Evolutionary conservation across 129 eudicot species (phyloP).

Genomic region (Pittosporum tobira): DNA sequence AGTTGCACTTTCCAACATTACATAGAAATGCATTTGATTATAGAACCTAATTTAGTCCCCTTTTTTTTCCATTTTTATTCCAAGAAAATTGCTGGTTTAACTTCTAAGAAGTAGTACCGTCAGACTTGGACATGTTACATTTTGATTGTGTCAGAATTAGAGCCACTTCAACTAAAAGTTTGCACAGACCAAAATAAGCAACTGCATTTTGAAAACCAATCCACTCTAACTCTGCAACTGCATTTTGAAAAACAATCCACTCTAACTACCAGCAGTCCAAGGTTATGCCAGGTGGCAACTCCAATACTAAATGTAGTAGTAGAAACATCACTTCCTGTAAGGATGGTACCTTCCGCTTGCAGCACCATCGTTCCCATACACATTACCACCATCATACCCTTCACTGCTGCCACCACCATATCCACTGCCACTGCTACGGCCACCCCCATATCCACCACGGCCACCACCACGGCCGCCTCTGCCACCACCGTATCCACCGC

Average conservation of each 20-base stretch:
- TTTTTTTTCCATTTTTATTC: too few species aligned
- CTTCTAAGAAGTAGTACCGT: too few species aligned
- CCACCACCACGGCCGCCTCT: constrained; percentile 42
- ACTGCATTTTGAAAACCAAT: constrained; percentile 14
- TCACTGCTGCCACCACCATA: constrained; percentile 25
- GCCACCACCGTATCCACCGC: constrained; percentile 22
- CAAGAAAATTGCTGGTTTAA: too few species aligned
- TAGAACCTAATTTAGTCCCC: too few species aligned
- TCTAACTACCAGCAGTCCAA: constrained; percentile 16
- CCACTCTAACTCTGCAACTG: constrained; percentile 18
- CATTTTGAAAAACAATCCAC: constrained; percentile 17
- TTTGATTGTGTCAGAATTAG: constrained; percentile 8
- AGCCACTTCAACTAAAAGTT: neutral
- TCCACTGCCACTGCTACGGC: constrained; percentile 17
- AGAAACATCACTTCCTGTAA: constrained; percentile 44
- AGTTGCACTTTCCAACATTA: too few species aligned
- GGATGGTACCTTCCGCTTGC: constrained; percentile 74
- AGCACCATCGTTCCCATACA: constrained; percentile 20
- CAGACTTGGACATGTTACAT: neutral
- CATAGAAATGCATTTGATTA: too few species aligned
- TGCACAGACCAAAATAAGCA: neutral
- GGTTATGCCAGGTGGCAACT: neutral
- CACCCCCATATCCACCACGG: constrained; percentile 39
- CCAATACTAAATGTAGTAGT: neutral
- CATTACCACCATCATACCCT: constrained; percentile 33